Percentiles rank a stretch among this genome's conserved stretches.
These are phyloP conservation scores for Citrus unshiu DNA, from an alignment of 345 rosid species.

Conservation along the genomic window DNA sequence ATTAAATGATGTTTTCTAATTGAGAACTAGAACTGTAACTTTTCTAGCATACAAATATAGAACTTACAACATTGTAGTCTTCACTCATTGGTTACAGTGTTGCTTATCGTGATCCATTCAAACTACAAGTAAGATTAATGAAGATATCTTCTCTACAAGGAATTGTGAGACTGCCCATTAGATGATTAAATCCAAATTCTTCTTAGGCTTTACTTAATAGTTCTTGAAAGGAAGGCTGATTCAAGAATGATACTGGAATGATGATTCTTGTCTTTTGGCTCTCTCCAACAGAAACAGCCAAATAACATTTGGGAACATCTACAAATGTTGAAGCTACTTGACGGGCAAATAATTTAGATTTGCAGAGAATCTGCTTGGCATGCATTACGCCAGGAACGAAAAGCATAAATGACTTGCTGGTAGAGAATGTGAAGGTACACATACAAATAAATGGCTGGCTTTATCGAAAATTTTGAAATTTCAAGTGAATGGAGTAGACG, in stretches of 20 bases:
- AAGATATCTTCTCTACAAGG: conserved; percentile 42
- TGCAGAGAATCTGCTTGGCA: conserved; percentile 20
- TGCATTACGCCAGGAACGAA: not conserved
- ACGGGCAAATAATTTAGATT: conserved; percentile 4
- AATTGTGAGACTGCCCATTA: conserved; percentile 41
- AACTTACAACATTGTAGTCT: conserved; percentile 7
- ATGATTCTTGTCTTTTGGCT: conserved; percentile 19
- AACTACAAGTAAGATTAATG: conserved; percentile 23
- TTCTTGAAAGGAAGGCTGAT: conserved; percentile 22
- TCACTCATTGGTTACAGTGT: not conserved
- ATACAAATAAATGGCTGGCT: conserved; percentile 1
- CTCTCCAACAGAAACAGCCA: conserved; percentile 28
- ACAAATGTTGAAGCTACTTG: not conserved
- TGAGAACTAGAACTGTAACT: not conserved
- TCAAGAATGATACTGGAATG: conserved; percentile 30
- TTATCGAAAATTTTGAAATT: not conserved
- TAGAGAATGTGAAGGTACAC: not conserved
- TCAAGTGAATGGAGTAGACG: conserved; percentile 9
- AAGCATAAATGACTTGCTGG: not conserved
- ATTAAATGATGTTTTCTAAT: not conserved
- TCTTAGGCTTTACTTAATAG: conserved; percentile 31
- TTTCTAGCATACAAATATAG: no score
- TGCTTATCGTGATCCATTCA: not conserved
- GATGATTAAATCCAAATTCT: conserved; percentile 42
- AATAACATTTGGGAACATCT: conserved; percentile 22